Percentiles rank a stretch among this genome's conserved stretches.
These are phyloP conservation scores for Gossypium turneri DNA, from an alignment of 345 rosid species.

Conservation along the genomic window DNA sequence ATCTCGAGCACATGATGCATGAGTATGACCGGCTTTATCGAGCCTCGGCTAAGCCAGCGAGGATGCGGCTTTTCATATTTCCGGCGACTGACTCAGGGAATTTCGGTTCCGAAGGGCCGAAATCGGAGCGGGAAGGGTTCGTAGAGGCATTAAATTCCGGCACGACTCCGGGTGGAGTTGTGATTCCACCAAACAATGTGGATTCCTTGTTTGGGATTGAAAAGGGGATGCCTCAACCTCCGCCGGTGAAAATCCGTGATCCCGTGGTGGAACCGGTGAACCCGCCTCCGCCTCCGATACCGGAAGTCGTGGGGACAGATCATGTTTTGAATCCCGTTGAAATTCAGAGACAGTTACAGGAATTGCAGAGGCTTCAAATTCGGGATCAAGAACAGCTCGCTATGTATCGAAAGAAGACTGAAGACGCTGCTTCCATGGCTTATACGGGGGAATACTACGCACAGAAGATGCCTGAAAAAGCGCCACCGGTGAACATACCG, in stretches of 20 bases:
- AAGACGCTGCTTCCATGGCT: slow-evolving; percentile 35
- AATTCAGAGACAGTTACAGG: slow-evolving; percentile 58
- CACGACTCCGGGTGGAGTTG: slow-evolving; percentile 29
- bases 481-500: slow-evolving; percentile 28
- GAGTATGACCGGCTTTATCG: slow-evolving; percentile 85
- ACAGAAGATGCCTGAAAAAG: slow-evolving; percentile 44
- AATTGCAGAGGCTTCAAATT: slow-evolving; percentile 76
- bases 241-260: slow-evolving; percentile 29
- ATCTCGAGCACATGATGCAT: slow-evolving; percentile 90
- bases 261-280: slow-evolving; percentile 26
- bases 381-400: slow-evolving; percentile 48
- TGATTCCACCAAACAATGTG: slow-evolving; percentile 35
- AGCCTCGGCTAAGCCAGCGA: slow-evolving; percentile 63
- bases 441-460: slow-evolving; percentile 45
- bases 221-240: slow-evolving; percentile 37
- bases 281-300: slow-evolving; percentile 23
- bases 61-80: slow-evolving; percentile 83
- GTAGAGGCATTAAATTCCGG: slow-evolving; percentile 67
- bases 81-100: slow-evolving; percentile 36
- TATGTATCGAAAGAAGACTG: slow-evolving; percentile 45
- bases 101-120: slow-evolving; percentile 52
- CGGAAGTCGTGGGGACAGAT: slow-evolving; percentile 36
- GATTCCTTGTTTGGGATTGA: slow-evolving; percentile 81
- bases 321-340: slow-evolving; percentile 41
- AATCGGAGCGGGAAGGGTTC: slow-evolving; percentile 73